Evolutionary conservation across 345 rosid genomes (phyloP).

Genomic region (Xanthoceras sorbifolium): DNA sequence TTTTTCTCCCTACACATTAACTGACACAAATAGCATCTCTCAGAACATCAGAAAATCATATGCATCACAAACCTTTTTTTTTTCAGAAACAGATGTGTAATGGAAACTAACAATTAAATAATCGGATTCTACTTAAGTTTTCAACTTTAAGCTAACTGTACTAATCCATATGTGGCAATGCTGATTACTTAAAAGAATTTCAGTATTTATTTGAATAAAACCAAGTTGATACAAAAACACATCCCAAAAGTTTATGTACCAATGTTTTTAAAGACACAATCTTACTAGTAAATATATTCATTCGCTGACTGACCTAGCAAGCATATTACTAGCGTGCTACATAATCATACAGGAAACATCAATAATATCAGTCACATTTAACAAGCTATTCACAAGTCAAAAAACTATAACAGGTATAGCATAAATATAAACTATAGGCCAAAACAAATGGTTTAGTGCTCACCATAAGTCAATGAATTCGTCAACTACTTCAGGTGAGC

Average conservation of each 20-base stretch:
- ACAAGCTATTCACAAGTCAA: neutral
- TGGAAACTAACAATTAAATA: neutral
- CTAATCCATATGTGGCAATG: neutral
- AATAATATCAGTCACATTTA: neutral
- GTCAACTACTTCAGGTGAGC: conserved; percentile 65
- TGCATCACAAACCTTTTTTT: neutral
- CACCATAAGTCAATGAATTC: conserved; percentile 65
- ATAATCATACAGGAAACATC: neutral
- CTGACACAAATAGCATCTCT: neutral
- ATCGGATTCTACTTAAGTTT: neutral
- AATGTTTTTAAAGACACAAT: neutral
- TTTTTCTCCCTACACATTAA: neutral
- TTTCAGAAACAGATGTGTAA: neutral
- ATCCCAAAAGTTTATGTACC: neutral
- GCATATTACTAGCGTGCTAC: neutral
- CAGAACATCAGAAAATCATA: neutral
- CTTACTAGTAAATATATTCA: neutral
- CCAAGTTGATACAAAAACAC: conserved; percentile 3
- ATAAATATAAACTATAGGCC: neutral
- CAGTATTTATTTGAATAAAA: neutral
- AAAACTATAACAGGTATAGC: neutral
- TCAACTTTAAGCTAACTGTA: neutral
- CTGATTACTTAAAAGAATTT: neutral
- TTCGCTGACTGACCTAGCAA: neutral
- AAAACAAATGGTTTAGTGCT: conserved; percentile 11